phyloP scores from a whole-genome alignment of 1,284 basidiomycete species.

The Clitocybe nebularis region DNA sequence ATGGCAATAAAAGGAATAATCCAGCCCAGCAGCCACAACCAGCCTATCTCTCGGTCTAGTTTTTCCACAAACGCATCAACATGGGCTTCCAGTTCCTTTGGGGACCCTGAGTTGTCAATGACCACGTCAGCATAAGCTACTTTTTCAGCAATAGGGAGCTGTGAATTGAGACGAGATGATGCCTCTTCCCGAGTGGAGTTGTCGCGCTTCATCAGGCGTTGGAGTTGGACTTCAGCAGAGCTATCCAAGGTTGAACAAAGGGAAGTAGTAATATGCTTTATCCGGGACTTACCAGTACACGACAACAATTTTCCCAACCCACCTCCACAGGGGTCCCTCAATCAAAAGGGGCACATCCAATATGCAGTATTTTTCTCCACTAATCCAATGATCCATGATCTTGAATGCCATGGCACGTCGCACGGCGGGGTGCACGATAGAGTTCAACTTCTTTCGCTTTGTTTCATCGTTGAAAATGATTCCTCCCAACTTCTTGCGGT shows the following conservation, averaged over 20 bases:
- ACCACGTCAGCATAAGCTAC: conserved; percentile 82
- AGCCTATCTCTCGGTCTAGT: conserved; percentile 54
- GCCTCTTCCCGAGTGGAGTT: conserved; percentile 61
- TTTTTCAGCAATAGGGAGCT: conserved; percentile 80
- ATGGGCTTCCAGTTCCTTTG: conserved; percentile 65
- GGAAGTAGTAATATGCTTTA: neutral
- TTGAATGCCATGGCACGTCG: conserved; percentile 69
- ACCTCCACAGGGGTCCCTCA: conserved; percentile 85
- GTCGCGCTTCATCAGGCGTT: conserved; percentile 74
- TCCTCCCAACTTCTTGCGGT: conserved; percentile 81
- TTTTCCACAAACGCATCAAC: conserved; percentile 62
- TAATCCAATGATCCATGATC: conserved; percentile 72
- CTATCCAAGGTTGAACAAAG: conserved; percentile 31
- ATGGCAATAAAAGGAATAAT: conserved; percentile 51
- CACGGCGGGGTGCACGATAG: conserved; percentile 90
- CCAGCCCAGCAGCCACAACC: conserved; percentile 76
- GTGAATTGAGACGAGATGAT: conserved; percentile 70
- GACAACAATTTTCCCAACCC: conserved; percentile 81
- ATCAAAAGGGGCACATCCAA: conserved; percentile 94
- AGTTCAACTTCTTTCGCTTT: conserved; percentile 75
- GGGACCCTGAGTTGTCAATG: conserved; percentile 84
- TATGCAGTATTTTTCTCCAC: conserved; percentile 76
- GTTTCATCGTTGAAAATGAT: conserved; percentile 81
- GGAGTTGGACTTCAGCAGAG: conserved; percentile 73
- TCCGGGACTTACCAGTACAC: conserved; percentile 74